Evolutionary conservation across 805 yeast species (phyloP).

Genomic region (Wickerhamiella shivajii): DNA sequence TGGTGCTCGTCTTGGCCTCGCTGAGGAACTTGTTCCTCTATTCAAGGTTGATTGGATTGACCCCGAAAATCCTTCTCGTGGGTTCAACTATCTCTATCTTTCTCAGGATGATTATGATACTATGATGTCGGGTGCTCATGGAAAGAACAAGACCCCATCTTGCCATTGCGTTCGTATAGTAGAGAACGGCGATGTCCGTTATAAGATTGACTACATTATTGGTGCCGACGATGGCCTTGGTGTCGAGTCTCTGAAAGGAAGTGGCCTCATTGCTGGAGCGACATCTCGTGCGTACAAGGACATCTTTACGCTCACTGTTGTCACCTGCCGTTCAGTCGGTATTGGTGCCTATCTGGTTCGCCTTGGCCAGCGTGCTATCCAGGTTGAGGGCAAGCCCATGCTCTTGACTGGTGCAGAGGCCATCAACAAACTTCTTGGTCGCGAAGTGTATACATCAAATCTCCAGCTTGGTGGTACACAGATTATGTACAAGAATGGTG

Average conservation of each 20-base stretch:
- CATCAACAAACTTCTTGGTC: conserved; percentile 87
- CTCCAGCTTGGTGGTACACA: conserved; percentile 98
- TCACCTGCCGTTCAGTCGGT: conserved; percentile 99
- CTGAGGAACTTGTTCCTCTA: conserved; percentile 83
- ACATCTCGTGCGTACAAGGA: conserved; percentile 96
- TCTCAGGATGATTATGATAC: conserved; percentile 52
- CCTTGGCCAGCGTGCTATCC: conserved; percentile 97
- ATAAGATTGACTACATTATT: conserved; percentile 67
- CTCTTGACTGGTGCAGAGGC: conserved; percentile 99
- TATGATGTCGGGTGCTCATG: conserved; percentile 17
- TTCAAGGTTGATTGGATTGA: conserved; percentile 91
- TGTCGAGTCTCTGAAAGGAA: conserved; percentile 95
- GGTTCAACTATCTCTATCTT: conserved; percentile 80
- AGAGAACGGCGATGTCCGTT: conserved; percentile 72
- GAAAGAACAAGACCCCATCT: conserved; percentile 27
- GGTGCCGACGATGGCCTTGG: conserved; percentile 96
- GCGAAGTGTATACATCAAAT: conserved; percentile 94
- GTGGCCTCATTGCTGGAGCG: conserved; percentile 98
- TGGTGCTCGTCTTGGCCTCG: conserved; percentile 98
- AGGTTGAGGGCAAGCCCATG: conserved; percentile 97
- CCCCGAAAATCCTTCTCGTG: conserved; percentile 57
- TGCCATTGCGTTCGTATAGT: conserved; percentile 67
- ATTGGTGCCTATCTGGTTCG: conserved; percentile 98
- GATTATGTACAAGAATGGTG: conserved; percentile 97
- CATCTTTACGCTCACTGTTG: conserved; percentile 93